These are phyloP conservation scores for Kockiozyma suomiensis DNA, from an alignment of 805 yeast genomes.

Conservation along the genomic window DNA sequence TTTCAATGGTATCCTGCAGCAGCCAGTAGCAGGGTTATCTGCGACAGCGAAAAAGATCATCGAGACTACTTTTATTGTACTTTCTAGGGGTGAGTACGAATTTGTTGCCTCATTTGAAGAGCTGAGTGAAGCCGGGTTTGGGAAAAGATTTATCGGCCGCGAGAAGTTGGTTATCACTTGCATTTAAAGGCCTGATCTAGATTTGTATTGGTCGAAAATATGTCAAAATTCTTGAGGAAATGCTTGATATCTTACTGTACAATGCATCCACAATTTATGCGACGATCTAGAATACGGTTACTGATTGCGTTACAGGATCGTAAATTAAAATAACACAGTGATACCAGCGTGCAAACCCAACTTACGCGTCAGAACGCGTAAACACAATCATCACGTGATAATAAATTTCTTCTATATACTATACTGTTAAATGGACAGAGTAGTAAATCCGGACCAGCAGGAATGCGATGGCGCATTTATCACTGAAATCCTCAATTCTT, in stretches of 20 bases:
- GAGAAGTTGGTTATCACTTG: conserved; percentile 26
- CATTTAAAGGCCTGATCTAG: no score
- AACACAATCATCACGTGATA: background rate
- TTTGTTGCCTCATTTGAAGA: conserved; percentile 71
- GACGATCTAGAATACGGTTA: background rate
- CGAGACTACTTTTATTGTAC: conserved; percentile 60
- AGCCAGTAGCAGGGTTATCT: conserved; percentile 47
- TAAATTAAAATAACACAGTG: no score
- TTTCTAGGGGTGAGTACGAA: conserved; percentile 80
- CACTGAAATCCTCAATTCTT: background rate
- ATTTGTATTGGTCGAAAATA: no score
- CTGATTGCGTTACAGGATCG: no score
- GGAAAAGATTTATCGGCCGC: conserved; percentile 23
- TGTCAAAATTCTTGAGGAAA: no score
- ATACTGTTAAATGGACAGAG: background rate
- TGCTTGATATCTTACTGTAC: no score
- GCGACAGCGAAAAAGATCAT: conserved; percentile 50
- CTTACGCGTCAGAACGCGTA: conserved; percentile 1
- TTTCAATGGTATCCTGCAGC: conserved; percentile 73
- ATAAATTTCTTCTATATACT: background rate
- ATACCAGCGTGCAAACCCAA: no score
- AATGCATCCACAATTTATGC: no score
- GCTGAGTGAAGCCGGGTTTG: conserved; percentile 27
- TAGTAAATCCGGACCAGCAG: background rate
- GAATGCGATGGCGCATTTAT: conserved; percentile 1